Evolutionary conservation across 2,329 filamentous ascomycete species (phyloP).

Genomic region (Sarocladium kiliense): DNA sequence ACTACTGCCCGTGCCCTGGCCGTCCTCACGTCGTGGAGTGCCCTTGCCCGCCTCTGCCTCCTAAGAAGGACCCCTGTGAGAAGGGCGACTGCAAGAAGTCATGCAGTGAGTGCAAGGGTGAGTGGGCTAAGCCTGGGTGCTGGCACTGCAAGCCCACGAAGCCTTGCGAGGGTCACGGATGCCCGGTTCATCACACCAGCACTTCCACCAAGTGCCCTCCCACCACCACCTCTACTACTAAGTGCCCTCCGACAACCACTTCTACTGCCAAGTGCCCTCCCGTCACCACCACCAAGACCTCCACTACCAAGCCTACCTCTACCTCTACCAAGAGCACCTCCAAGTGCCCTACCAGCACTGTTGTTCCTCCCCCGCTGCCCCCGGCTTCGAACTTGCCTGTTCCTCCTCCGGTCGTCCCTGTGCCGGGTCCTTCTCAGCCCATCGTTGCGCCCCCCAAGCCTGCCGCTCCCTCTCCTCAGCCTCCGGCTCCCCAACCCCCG

Average conservation of each 20-base stretch:
- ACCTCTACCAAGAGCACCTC: not conserved
- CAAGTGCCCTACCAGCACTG: not conserved
- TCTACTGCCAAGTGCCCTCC: not conserved
- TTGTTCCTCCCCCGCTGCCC: not conserved
- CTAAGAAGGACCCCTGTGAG: constrained; percentile 4
- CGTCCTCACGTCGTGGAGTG: not conserved
- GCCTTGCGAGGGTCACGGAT: constrained; percentile 14
- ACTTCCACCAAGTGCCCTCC: not conserved
- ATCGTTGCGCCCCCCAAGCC: not conserved
- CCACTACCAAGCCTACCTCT: not conserved
- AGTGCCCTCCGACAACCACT: not conserved
- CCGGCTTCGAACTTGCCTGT: not conserved
- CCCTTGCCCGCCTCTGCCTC: constrained; percentile 3
- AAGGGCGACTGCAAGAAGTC: constrained; percentile 19
- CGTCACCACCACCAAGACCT: not conserved
- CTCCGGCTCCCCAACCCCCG: not conserved
- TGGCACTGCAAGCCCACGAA: constrained; percentile 23
- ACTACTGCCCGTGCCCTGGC: not conserved
- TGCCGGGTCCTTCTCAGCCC: constrained; percentile 1
- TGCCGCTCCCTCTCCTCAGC: not conserved
- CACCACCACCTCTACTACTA: not conserved
- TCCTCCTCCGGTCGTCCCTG: not conserved
- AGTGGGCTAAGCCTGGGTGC: constrained; percentile 24
- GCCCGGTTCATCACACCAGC: constrained; percentile 8
- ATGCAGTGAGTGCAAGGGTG: constrained; percentile 19